These are phyloP conservation scores for Basidiobolus meristosporus DNA, from an alignment of 371 early-diverging fungal species.

Conservation along the genomic window DNA sequence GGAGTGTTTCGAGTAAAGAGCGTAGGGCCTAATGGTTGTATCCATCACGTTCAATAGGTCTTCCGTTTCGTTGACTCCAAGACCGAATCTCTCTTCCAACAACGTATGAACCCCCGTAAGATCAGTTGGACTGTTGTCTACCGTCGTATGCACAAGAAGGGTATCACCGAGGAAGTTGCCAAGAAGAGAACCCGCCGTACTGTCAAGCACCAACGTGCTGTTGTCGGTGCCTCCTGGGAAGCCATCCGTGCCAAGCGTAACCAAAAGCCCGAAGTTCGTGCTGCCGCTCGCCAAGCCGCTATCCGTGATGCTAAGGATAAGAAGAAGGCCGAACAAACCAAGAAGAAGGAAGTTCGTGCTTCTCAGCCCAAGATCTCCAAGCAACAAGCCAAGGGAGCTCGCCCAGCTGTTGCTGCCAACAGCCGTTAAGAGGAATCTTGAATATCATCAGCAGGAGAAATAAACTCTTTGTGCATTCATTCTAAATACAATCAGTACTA, in stretches of 20 bases:
- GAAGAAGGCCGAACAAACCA: too few relatives aligned
- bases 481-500: too few relatives aligned
- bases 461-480: too few relatives aligned
- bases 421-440: conserved; percentile 64
- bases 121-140: conserved; percentile 90
- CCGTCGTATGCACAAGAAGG: conserved; percentile 97
- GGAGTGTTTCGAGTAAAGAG: neutral
- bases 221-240: too few relatives aligned
- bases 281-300: too few relatives aligned
- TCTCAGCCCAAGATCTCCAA: too few relatives aligned
- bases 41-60: conserved; percentile 18
- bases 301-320: too few relatives aligned
- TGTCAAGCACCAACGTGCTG: too few relatives aligned
- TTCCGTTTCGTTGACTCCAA: conserved; percentile 94
- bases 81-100: conserved; percentile 86
- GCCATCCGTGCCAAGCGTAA: too few relatives aligned
- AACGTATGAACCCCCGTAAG: conserved; percentile 92
- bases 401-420: conserved; percentile 66
- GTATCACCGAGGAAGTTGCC: conserved; percentile 82
- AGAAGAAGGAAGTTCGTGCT: too few relatives aligned
- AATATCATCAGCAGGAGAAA: too few relatives aligned
- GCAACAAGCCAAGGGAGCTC: conserved; percentile 72
- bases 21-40: neutral
- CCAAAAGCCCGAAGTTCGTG: too few relatives aligned
- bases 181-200: conserved; percentile 90